phyloP scores from a whole-genome alignment of 2,329 filamentous ascomycete genomes.

The Fusarium albosuccineum region DNA sequence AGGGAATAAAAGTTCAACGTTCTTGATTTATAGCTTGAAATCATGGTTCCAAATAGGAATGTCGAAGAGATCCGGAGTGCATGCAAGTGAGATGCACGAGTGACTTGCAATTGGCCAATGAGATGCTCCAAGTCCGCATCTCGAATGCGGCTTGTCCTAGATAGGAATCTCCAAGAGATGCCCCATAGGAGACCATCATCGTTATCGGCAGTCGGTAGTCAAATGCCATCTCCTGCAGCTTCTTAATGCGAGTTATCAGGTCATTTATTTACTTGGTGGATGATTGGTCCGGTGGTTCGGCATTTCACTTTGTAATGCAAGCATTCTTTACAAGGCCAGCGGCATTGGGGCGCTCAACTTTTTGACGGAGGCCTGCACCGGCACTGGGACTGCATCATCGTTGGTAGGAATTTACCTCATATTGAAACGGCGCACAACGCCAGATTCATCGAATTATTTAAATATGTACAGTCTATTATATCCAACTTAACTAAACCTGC shows the following conservation, averaged over 20 bases:
- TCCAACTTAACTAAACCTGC: too few relatives aligned
- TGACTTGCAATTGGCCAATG: constrained; percentile 14
- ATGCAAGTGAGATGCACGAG: not conserved
- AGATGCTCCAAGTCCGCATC: not conserved
- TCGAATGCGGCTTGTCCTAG: not conserved
- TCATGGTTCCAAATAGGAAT: constrained; percentile 5
- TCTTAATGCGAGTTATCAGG: not conserved
- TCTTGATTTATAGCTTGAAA: not conserved
- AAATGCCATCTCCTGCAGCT: not conserved
- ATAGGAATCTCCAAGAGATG: constrained; percentile 40
- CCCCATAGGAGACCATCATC: not conserved
- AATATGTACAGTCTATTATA: too few relatives aligned
- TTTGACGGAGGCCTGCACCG: too few relatives aligned
- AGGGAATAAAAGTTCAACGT: not conserved
- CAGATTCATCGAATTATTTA: too few relatives aligned
- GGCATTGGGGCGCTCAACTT: too few relatives aligned
- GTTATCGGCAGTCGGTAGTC: not conserved
- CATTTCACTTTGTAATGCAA: too few relatives aligned
- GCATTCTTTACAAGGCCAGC: too few relatives aligned
- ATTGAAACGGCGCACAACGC: too few relatives aligned
- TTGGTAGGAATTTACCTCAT: too few relatives aligned
- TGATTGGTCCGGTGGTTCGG: not conserved
- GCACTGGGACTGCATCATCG: too few relatives aligned
- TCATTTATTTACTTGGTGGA: not conserved
- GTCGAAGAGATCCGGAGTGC: constrained; percentile 10